Evolutionary conservation across 345 rosid genomes (phyloP).

Genomic region (Xanthoceras sorbifolium): DNA sequence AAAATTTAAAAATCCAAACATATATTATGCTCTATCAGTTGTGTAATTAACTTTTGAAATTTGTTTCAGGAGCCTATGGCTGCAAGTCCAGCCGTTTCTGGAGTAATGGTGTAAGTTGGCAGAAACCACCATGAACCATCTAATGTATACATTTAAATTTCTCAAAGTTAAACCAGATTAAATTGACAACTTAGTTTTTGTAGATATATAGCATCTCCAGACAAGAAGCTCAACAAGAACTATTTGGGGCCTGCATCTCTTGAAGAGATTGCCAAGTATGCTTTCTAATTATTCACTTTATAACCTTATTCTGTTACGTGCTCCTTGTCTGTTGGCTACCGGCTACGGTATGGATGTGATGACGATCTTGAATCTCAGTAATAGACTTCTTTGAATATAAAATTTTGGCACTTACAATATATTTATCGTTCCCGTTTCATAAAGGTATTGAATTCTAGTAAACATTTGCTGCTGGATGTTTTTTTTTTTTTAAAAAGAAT

Average conservation of each 20-base stretch:
- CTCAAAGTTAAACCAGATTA: conserved; percentile 7
- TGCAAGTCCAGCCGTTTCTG: conserved; percentile 64
- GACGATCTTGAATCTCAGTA: background rate
- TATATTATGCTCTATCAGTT: conserved; percentile 4
- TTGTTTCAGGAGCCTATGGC: conserved; percentile 61
- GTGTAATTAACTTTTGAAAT: conserved; percentile 19
- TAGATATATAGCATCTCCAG: conserved; percentile 82
- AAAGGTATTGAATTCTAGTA: background rate
- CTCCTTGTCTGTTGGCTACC: background rate
- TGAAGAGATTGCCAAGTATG: conserved; percentile 81
- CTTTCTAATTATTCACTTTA: conserved; percentile 7
- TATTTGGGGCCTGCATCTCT: conserved; percentile 83
- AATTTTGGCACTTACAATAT: background rate
- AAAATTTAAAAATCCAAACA: background rate
- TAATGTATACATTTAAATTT: background rate
- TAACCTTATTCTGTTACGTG: background rate
- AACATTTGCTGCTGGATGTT: background rate
- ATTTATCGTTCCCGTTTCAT: background rate
- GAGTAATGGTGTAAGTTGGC: conserved; percentile 83
- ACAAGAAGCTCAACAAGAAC: conserved; percentile 67
- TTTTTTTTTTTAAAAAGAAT: background rate
- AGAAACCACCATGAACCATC: background rate
- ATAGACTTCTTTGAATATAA: background rate
- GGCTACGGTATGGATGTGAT: background rate
- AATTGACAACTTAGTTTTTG: conserved; percentile 7